A percentile compares a stretch with the other conserved stretches of the same genome.
Evolutionary conservation across 768 basidiomycete genomes (phyloP).

Genomic region (Kwoniella shandongensis): DNA sequence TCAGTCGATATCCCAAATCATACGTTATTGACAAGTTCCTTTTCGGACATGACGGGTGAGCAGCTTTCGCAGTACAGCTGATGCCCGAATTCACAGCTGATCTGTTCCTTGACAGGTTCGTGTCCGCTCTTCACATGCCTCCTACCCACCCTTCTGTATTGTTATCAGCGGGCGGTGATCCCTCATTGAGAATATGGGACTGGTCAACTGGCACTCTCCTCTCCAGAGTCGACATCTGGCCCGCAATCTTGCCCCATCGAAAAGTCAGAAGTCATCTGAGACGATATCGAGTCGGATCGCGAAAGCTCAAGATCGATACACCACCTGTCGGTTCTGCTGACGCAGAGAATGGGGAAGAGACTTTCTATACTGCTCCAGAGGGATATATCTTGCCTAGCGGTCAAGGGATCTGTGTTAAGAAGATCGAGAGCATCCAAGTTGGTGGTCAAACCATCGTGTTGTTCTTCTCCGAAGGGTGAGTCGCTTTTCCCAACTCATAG

Average conservation of each 20-base stretch:
- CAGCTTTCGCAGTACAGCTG: too few relatives aligned
- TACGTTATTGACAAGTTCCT: conserved; percentile 83
- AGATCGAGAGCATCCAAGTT: conserved; percentile 35
- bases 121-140: conserved; percentile 74
- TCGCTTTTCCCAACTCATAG: neutral
- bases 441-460: conserved; percentile 36
- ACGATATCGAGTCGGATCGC: conserved; percentile 16
- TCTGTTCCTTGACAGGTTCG: too few relatives aligned
- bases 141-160: conserved; percentile 57
- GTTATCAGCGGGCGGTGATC: conserved; percentile 87
- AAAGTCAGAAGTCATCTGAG: conserved; percentile 52
- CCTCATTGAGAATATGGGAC: conserved; percentile 61
- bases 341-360: conserved; percentile 25
- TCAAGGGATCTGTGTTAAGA: conserved; percentile 48
- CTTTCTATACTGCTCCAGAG: conserved; percentile 41
- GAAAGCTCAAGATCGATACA: conserved; percentile 13
- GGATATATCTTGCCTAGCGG: conserved; percentile 45
- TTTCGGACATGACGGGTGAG: conserved; percentile 72
- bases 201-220: conserved; percentile 58
- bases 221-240: conserved; percentile 60
- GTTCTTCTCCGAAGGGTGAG: conserved; percentile 52
- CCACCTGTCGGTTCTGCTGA: neutral
- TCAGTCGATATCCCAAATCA: conserved; percentile 85
- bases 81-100: too few relatives aligned
- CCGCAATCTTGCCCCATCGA: conserved; percentile 55